Percentiles rank a stretch among this genome's conserved stretches.
Conservation (phyloP, 148 eudicot species). For the Beta vulgaris region DNA sequence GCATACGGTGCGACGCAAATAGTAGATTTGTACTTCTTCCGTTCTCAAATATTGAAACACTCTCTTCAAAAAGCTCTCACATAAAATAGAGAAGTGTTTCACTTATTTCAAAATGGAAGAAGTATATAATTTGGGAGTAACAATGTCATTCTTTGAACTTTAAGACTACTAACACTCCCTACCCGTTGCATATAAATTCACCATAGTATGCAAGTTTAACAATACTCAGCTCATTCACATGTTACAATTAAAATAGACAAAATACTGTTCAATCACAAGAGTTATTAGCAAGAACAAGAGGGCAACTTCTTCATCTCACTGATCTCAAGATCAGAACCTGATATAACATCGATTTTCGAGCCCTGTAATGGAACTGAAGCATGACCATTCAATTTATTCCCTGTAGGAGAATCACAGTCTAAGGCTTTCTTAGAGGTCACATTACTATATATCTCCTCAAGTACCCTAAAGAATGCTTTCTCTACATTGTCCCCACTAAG, state of each 20-base stretch:
- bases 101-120: no score
- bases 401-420: constrained; percentile 33
- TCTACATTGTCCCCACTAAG: constrained; percentile 80
- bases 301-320: constrained; percentile 77
- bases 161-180: no score
- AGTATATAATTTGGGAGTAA: no score
- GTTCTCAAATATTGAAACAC: no score
- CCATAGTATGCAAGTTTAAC: no score
- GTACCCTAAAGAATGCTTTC: constrained; percentile 57
- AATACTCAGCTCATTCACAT: constrained; percentile 21
- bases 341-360: constrained; percentile 50
- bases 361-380: constrained; percentile 37
- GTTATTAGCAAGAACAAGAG: constrained; percentile 55
- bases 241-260: background rate
- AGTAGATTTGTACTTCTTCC: no score
- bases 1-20: no score
- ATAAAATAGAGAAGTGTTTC: no score
- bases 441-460: constrained; percentile 47
- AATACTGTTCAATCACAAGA: constrained; percentile 5
- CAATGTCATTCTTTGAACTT: no score
- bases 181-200: no score
- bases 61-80: no score
- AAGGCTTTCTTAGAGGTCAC: constrained; percentile 60
- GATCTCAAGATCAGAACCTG: constrained; percentile 54
- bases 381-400: constrained; percentile 33